Percentiles rank a stretch among this genome's conserved stretches.
phyloP scores from a whole-genome alignment of 2,329 filamentous ascomycete species.

The Balansia obtecta region DNA sequence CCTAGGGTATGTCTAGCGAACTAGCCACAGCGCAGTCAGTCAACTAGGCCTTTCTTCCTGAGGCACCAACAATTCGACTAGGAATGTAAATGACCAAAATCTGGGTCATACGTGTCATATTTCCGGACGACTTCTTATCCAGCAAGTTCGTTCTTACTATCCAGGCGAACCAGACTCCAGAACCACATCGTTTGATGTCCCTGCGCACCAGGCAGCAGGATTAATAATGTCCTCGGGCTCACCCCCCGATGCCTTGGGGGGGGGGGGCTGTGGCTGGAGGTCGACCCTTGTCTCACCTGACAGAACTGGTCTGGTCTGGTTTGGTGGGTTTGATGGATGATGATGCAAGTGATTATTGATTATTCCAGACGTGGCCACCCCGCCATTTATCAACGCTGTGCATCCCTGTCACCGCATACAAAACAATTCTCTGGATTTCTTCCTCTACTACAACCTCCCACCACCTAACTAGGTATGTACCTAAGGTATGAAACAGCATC shows the following conservation, averaged over 20 bases:
- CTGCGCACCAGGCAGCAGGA: background rate
- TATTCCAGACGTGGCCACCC: constrained; percentile 8
- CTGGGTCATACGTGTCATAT: background rate
- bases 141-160: too few species aligned
- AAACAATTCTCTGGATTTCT: too few species aligned
- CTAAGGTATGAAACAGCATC: too few species aligned
- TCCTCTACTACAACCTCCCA: too few species aligned
- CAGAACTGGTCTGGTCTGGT: background rate
- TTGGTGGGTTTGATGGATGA: constrained; percentile 5
- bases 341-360: constrained; percentile 2
- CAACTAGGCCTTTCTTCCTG: constrained; percentile 2
- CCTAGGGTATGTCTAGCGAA: constrained; percentile 2
- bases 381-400: constrained; percentile 1
- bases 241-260: background rate
- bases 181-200: background rate
- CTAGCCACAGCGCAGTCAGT: background rate
- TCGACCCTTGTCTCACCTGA: background rate
- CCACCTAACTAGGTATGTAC: too few species aligned
- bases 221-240: background rate
- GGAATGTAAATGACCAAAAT: too few species aligned
- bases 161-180: too few species aligned
- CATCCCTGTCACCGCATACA: background rate
- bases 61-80: constrained; percentile 6
- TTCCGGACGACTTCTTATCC: too few species aligned
- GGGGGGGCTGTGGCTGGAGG: constrained; percentile 1